Base-by-base conservation (phyloP, 768 basidiomycete species). In the Lactarius sanguifluus region DNA sequence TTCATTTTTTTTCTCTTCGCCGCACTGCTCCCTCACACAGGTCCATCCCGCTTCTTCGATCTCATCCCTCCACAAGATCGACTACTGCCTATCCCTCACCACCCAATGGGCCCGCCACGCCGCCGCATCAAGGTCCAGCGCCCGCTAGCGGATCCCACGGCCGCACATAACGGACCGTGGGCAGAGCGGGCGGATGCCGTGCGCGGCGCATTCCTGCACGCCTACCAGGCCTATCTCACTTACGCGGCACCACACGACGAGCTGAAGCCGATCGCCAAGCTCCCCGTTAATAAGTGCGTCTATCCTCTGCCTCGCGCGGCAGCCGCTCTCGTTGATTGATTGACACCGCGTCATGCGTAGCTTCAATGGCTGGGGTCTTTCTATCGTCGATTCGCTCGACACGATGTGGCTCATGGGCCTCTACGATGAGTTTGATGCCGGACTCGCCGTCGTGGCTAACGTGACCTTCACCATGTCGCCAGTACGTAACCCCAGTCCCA, bases 371-470 rank as follows among this genome's bases (percentile, higher is more conserved):
- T 93, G 91, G 91, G 88, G 87, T 28, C 81, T 90, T 1, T 88
- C 90, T 5, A 80, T 85, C 55, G 82, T 93, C 58, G 95, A 97
- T 72, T 85, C 92, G 6, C 80, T 97, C 6, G 94, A 96, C 72
- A 93, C 92, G 0, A 87, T 97, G 82, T 79, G 90, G 43, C 78
- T 98, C 32, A 89, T 96, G 86, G 90, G 81, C 15, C 79, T 95
- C 6, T 73, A 86, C 12, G 82, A 85, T 2, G 90, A 96, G 73
- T 96, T 89, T 72, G 64, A 77, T 13, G 81, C 86, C 6, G 90
- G 89, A 0, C 72, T 92, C 3, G 79, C 82, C 18, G 79, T 84
- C 25, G 76, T 90, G 7, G 73, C 79, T 23, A 74, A 80, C 38
- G 76, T 80, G 41, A 81, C 82, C 41, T 90, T 91, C 64, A 75